A percentile compares a stretch with the other conserved stretches of the same genome.
phyloP scores from a whole-genome alignment of 768 basidiomycete species.

The Hemileccinum impolitum region DNA sequence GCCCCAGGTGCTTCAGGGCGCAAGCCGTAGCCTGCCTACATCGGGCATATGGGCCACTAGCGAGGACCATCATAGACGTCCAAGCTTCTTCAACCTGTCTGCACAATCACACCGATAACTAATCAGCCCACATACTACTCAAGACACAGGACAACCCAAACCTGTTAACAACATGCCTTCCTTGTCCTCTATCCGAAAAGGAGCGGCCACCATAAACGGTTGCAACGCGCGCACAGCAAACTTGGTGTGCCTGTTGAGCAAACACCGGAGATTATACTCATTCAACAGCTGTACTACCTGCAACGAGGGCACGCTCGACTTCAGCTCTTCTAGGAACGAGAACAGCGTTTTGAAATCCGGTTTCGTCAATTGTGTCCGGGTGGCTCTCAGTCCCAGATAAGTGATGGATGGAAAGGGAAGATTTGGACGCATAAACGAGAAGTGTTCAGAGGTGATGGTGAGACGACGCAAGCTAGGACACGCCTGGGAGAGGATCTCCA shows the following conservation, averaged over 20 bases:
- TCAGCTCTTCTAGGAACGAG: slow-evolving; percentile 8
- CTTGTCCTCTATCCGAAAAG: slow-evolving; percentile 24
- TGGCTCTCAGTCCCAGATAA: slow-evolving; percentile 15
- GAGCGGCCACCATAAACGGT: not conserved
- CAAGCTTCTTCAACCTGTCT: slow-evolving; percentile 13
- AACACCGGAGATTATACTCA: slow-evolving; percentile 10
- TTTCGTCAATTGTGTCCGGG: not conserved
- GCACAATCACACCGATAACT: not conserved
- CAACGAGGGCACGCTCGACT: slow-evolving; percentile 14
- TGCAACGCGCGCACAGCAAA: slow-evolving; percentile 8
- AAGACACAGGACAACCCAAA: not conserved
- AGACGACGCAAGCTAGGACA: slow-evolving; percentile 21
- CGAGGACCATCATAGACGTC: slow-evolving; percentile 4
- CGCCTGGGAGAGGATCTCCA: slow-evolving; percentile 6
- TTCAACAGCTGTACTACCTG: slow-evolving; percentile 20
- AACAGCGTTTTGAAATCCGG: slow-evolving; percentile 9
- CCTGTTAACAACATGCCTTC: slow-evolving; percentile 21
- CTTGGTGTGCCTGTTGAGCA: slow-evolving; percentile 17
- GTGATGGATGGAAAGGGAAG: slow-evolving; percentile 13
- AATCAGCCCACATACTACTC: not conserved
- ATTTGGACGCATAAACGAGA: not conserved
- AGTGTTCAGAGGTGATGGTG: slow-evolving; percentile 10
- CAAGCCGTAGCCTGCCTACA: no score
- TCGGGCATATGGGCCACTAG: no score
- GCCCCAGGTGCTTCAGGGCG: no score